Evolutionary conservation across 768 basidiomycete genomes (phyloP).

Genomic region (Obba rivulosa): DNA sequence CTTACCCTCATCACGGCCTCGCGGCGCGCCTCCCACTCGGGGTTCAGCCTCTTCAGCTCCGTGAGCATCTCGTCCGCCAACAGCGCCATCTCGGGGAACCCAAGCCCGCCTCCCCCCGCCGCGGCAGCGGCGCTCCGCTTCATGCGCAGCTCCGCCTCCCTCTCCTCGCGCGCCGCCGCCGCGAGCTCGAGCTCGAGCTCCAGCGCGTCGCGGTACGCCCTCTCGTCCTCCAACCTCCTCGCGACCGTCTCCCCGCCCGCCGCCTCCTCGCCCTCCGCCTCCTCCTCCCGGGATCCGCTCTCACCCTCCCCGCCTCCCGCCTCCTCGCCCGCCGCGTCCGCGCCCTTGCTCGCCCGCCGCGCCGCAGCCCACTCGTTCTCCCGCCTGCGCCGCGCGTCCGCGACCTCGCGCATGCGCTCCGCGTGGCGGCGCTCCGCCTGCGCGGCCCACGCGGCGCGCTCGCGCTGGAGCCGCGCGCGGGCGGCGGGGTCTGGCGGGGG

Average conservation of each 20-base stretch:
- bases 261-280: not conserved
- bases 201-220: conserved; percentile 20
- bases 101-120: conserved; percentile 25
- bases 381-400: conserved; percentile 17
- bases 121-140: conserved; percentile 28
- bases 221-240: conserved; percentile 2
- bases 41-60: conserved; percentile 48
- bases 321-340: conserved; percentile 32
- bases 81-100: conserved; percentile 5
- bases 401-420: conserved; percentile 40
- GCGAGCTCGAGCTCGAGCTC: conserved; percentile 20
- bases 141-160: conserved; percentile 25
- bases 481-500: not conserved
- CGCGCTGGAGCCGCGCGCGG: conserved; percentile 19
- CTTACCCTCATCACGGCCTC: conserved; percentile 46
- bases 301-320: conserved; percentile 27
- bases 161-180: conserved; percentile 29
- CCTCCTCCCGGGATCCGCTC: not conserved
- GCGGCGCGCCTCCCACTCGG: conserved; percentile 58
- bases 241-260: not conserved
- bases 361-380: conserved; percentile 19
- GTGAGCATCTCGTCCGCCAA: conserved; percentile 51
- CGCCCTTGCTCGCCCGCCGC: conserved; percentile 29
- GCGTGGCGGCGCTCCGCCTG: conserved; percentile 44
- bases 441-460: conserved; percentile 26